Conservation (phyloP, 176 grass and related monocot species). For the Cenchrus americanus region DNA sequence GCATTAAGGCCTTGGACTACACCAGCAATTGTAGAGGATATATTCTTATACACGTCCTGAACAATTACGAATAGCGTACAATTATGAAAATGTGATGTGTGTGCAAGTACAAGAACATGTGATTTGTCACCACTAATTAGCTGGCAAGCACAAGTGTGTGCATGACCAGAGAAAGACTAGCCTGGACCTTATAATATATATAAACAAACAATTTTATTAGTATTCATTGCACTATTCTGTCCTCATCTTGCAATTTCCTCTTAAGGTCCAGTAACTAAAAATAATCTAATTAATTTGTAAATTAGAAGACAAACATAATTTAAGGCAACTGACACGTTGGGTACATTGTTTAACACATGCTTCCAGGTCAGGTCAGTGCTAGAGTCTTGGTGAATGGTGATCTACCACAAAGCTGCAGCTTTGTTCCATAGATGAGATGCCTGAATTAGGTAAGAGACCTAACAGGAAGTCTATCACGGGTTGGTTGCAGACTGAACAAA, state of each 20-base stretch:
- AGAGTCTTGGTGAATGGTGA: background rate
- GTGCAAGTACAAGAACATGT: constrained; percentile 19
- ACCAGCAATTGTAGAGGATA: constrained; percentile 86
- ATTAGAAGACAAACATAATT: constrained; percentile 23
- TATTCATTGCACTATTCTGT: background rate
- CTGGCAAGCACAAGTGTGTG: constrained; percentile 13
- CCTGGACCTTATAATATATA: constrained; percentile 20
- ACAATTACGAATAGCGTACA: constrained; percentile 25
- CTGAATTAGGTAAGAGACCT: constrained; percentile 49
- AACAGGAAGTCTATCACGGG: constrained; percentile 33
- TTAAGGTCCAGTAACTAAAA: constrained; percentile 8
- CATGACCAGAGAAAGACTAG: background rate
- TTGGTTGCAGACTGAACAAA: constrained; percentile 25
- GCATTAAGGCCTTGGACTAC: constrained; percentile 99
- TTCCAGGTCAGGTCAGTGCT: background rate
- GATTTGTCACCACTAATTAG: constrained; percentile 14
- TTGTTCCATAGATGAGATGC: constrained; percentile 23
- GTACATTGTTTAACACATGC: background rate
- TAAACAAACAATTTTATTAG: background rate
- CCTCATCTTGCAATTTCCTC: constrained; percentile 17
- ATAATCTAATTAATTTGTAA: background rate
- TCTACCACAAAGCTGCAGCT: constrained; percentile 24
- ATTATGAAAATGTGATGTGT: constrained; percentile 19
- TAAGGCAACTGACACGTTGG: background rate
- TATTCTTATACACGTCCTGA: constrained; percentile 92